A percentile compares a stretch with the other conserved stretches of the same genome.
phyloP scores from a whole-genome alignment of 164 flowering plant species.

The Magnolia officinalis region DNA sequence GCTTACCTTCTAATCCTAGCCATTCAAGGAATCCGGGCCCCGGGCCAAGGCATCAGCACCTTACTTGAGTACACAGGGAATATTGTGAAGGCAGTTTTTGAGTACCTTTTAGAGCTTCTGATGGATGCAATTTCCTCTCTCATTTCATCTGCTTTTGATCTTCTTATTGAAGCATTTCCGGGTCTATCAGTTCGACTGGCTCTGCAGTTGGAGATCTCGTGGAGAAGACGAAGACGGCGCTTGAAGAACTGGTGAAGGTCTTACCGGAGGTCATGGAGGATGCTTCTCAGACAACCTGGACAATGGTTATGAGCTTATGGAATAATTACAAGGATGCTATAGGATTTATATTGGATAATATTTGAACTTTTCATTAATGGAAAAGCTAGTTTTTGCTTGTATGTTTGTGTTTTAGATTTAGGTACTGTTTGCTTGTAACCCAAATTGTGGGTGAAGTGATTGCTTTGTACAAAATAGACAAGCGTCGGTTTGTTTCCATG shows the following conservation, averaged over 20 bases:
- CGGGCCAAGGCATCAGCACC: constrained; percentile 26
- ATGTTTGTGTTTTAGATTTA: too few relatives aligned
- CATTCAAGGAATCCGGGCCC: constrained; percentile 29
- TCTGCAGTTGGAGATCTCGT: constrained; percentile 20
- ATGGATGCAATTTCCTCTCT: constrained; percentile 17
- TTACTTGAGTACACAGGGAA: constrained; percentile 23
- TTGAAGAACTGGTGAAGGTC: constrained; percentile 19
- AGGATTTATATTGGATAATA: constrained; percentile 27
- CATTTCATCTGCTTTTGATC: constrained; percentile 25
- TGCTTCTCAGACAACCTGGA: constrained; percentile 28
- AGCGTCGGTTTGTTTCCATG: too few relatives aligned
- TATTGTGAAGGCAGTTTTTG: constrained; percentile 15
- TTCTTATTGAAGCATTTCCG: constrained; percentile 19
- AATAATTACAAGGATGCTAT: constrained; percentile 34
- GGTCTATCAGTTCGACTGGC: constrained; percentile 8
- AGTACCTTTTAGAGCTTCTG: constrained; percentile 20
- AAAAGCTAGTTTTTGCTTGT: background rate
- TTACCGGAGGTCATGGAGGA: constrained; percentile 27
- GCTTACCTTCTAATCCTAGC: constrained; percentile 23
- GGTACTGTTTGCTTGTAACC: background rate
- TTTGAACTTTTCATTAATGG: constrained; percentile 3
- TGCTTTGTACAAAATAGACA: background rate
- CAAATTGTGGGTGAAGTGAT: background rate
- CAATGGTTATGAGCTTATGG: constrained; percentile 24
- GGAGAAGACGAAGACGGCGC: constrained; percentile 22